phyloP scores from a whole-genome alignment of 352 stramenopile species.

The Pythium utonaiense region DNA sequence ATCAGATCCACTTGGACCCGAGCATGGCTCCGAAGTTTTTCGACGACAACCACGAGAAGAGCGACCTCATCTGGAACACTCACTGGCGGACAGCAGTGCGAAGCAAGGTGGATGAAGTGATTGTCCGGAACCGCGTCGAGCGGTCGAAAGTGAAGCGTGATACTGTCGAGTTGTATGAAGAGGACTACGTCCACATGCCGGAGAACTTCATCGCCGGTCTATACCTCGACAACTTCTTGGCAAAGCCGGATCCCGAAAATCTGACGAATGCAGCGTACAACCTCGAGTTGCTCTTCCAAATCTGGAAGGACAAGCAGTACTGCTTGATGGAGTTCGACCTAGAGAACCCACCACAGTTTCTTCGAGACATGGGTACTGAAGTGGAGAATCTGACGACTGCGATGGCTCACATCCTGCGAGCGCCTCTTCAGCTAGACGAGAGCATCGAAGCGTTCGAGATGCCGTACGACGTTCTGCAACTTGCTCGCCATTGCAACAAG shows the following conservation, averaged over 20 bases:
- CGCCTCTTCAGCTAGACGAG: slow-evolving; percentile 64
- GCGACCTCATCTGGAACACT: slow-evolving; percentile 82
- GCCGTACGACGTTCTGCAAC: slow-evolving; percentile 68
- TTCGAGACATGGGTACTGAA: slow-evolving; percentile 45
- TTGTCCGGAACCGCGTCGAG: slow-evolving; percentile 73
- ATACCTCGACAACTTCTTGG: slow-evolving; percentile 73
- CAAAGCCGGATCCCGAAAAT: slow-evolving; percentile 60
- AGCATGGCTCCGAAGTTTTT: slow-evolving; percentile 72
- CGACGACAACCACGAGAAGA: slow-evolving; percentile 82
- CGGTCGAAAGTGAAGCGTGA: slow-evolving; percentile 73
- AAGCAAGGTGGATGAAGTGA: slow-evolving; percentile 71
- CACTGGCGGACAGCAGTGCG: slow-evolving; percentile 70
- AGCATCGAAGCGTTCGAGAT: slow-evolving; percentile 64
- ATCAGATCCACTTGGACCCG: slow-evolving; percentile 78
- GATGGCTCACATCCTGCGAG: slow-evolving; percentile 64
- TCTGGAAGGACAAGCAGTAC: slow-evolving; percentile 62
- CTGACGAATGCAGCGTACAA: slow-evolving; percentile 79
- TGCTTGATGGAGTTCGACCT: slow-evolving; percentile 58
- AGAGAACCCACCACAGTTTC: slow-evolving; percentile 46
- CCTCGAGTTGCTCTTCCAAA: slow-evolving; percentile 67
- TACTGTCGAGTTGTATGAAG: slow-evolving; percentile 68
- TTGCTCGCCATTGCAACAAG: slow-evolving; percentile 73
- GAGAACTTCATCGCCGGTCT: slow-evolving; percentile 71
- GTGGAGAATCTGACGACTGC: slow-evolving; percentile 71
- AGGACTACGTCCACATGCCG: slow-evolving; percentile 56